A percentile compares a stretch with the other conserved stretches of the same genome.
Conservation (phyloP, 2,329 filamentous ascomycete genomes). For the Talaromyces pinophilus region DNA sequence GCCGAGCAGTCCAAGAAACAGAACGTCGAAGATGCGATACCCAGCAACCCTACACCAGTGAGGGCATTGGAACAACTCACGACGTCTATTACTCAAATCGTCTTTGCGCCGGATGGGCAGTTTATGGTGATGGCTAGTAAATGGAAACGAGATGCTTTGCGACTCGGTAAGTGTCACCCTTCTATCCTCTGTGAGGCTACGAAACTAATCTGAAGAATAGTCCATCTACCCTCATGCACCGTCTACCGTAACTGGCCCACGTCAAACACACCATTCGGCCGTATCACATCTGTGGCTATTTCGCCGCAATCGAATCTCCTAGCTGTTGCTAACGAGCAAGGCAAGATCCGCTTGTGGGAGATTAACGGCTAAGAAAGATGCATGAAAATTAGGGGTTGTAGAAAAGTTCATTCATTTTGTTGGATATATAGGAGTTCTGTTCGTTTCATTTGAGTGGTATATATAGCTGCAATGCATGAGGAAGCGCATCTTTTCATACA, state of each 20-base stretch:
- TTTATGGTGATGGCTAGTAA: constrained; percentile 81
- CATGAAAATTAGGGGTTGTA: not conserved
- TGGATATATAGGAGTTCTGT: not conserved
- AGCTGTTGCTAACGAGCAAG: constrained; percentile 84
- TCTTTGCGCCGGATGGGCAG: constrained; percentile 87
- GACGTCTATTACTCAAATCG: constrained; percentile 75
- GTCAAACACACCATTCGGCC: constrained; percentile 79
- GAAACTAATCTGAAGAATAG: not conserved
- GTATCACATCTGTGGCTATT: constrained; percentile 75
- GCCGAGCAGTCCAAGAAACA: constrained; percentile 30
- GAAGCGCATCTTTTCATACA: not conserved
- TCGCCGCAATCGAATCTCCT: constrained; percentile 66
- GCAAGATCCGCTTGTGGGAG: constrained; percentile 90
- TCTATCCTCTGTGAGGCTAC: not conserved
- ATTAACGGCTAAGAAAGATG: constrained; percentile 47
- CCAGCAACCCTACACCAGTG: constrained; percentile 68
- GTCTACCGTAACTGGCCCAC: constrained; percentile 98
- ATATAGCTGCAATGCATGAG: constrained; percentile 13
- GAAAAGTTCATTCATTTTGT: not conserved
- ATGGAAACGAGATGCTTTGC: constrained; percentile 84
- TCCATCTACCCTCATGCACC: constrained; percentile 87
- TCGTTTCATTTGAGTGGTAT: not conserved
- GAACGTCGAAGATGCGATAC: constrained; percentile 53
- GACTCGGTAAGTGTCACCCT: constrained; percentile 53
- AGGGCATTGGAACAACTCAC: constrained; percentile 81